phyloP scores from a whole-genome alignment of 2,329 filamentous ascomycete genomes.

The Pyricularia pennisetigena region DNA sequence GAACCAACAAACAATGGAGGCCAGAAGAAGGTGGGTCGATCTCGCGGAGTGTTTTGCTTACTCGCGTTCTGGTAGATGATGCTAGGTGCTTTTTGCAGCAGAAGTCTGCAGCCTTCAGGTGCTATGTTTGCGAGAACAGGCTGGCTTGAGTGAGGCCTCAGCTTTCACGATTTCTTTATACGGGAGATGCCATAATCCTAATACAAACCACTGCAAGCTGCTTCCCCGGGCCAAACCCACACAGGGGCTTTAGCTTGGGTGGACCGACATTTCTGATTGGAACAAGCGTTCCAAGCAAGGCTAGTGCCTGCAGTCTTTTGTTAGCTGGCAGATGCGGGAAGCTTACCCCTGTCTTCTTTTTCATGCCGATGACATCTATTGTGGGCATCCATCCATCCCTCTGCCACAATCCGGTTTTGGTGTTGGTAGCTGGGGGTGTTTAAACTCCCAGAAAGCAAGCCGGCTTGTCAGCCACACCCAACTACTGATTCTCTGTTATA shows the following conservation, averaged over 20 bases:
- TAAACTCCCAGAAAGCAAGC: not conserved
- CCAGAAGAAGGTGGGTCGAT: not conserved
- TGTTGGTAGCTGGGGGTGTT: not conserved
- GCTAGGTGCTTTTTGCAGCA: not conserved
- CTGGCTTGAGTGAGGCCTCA: not conserved
- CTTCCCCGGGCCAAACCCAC: not conserved
- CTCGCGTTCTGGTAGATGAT: not conserved
- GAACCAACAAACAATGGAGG: not conserved
- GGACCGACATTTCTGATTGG: not conserved
- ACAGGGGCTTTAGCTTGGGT: not conserved
- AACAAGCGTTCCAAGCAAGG: not conserved
- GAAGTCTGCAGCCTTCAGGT: not conserved
- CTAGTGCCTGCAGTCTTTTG: not conserved
- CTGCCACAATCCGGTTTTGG: not conserved
- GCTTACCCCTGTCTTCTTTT: not conserved
- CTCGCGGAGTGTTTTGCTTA: not conserved
- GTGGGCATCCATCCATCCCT: not conserved
- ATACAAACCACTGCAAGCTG: not conserved
- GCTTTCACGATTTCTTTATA: not conserved
- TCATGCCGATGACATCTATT: not conserved
- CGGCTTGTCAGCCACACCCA: not conserved
- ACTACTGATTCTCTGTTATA: constrained; percentile 1
- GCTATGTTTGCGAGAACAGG: not conserved
- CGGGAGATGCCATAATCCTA: not conserved
- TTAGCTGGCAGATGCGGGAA: not conserved